phyloP scores from a whole-genome alignment of 2,329 filamentous ascomycete species.

The Penicillium sp. region DNA sequence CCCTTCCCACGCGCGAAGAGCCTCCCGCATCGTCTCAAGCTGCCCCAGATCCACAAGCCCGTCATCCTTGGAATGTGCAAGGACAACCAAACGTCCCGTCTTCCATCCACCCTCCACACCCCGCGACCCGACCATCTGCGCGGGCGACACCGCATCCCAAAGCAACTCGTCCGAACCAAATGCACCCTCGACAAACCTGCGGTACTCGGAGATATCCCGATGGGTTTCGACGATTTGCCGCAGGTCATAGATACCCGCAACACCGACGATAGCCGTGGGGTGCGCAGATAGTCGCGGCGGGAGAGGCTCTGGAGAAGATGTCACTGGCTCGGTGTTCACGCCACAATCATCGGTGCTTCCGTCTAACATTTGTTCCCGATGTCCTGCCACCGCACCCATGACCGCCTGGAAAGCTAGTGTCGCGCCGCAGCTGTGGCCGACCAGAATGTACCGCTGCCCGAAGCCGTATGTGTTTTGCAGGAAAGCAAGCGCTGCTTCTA shows the following conservation, averaged over 20 bases:
- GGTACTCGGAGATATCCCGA: slow-evolving; percentile 37
- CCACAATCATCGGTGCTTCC: slow-evolving; percentile 8
- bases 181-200: slow-evolving; percentile 45
- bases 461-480: slow-evolving; percentile 45
- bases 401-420: slow-evolving; percentile 49
- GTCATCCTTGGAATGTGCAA: slow-evolving; percentile 48
- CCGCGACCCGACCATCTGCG: slow-evolving; percentile 29
- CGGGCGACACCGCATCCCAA: slow-evolving; percentile 46
- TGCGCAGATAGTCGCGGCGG: slow-evolving; percentile 19
- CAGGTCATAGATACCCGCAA: slow-evolving; percentile 51
- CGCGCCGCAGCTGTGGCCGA: slow-evolving; percentile 52
- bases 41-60: slow-evolving; percentile 44
- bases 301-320: slow-evolving; percentile 18
- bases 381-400: slow-evolving; percentile 33
- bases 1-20: slow-evolving; percentile 52
- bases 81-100: slow-evolving; percentile 38
- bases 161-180: slow-evolving; percentile 42
- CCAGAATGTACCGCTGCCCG: slow-evolving; percentile 45
- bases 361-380: slow-evolving; percentile 14
- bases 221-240: slow-evolving; percentile 38
- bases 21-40: slow-evolving; percentile 49
- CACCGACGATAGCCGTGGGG: slow-evolving; percentile 44
- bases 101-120: slow-evolving; percentile 39
- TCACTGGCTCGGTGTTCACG: slow-evolving; percentile 4
- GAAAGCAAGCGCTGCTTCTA: slow-evolving; percentile 43